Evolutionary conservation across 2,329 filamentous ascomycete species (phyloP).

Genomic region (Claviceps sorghi): DNA sequence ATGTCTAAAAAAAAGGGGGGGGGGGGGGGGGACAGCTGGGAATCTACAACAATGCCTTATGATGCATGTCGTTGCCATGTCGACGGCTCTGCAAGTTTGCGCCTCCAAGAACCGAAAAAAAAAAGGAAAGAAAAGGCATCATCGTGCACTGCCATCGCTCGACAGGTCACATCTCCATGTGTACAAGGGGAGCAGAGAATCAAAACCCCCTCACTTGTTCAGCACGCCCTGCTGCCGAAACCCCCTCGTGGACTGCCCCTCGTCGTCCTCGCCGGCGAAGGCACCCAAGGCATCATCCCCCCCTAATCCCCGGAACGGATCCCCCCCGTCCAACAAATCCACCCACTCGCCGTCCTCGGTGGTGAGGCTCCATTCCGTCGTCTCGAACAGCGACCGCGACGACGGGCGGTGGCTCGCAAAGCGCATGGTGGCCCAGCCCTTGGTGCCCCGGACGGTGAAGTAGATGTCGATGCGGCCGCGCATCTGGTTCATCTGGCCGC

Average conservation of each 20-base stretch:
- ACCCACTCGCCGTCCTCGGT: constrained; percentile 45
- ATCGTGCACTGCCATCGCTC: no score
- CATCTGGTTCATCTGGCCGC: constrained; percentile 81
- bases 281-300: constrained; percentile 19
- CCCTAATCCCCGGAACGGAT: constrained; percentile 49
- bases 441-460: constrained; percentile 75
- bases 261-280: constrained; percentile 18
- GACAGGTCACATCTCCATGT: no score
- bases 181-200: background rate
- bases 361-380: constrained; percentile 76
- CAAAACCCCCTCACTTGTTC: constrained; percentile 15
- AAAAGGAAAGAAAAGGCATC: no score
- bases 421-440: constrained; percentile 55
- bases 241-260: constrained; percentile 24
- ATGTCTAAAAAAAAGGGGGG: background rate
- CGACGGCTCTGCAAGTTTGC: background rate
- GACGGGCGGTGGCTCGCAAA: constrained; percentile 61
- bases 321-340: constrained; percentile 56
- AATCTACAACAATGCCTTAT: background rate
- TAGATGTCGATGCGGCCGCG: constrained; percentile 78
- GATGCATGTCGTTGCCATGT: background rate
- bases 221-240: constrained; percentile 33
- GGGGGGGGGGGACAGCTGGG: no score
- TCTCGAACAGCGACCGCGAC: constrained; percentile 57
- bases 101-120: background rate